Conservation (phyloP, 176 grass and related monocot species). For the Saccharum spontaneum region DNA sequence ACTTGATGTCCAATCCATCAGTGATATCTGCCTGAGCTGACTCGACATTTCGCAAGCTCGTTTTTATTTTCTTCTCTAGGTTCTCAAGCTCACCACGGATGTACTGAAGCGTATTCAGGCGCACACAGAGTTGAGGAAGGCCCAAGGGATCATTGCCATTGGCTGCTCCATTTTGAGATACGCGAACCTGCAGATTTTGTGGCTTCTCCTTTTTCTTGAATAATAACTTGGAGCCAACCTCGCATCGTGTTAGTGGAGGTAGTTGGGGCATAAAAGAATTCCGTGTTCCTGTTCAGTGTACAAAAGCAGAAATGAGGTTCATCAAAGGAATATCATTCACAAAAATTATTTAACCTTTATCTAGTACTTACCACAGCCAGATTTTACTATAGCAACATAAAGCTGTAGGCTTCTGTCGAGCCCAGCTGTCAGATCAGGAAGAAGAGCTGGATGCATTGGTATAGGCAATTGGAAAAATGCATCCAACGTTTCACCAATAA, state of each 20-base stretch:
- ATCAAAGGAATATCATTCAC: conserved; percentile 12
- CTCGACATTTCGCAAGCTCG: conserved; percentile 89
- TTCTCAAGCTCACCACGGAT: conserved; percentile 79
- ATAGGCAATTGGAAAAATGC: conserved; percentile 92
- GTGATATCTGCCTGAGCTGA: conserved; percentile 88
- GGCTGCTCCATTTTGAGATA: conserved; percentile 60
- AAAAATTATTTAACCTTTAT: conserved; percentile 14
- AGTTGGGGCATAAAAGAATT: conserved; percentile 79
- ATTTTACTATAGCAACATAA: conserved; percentile 88
- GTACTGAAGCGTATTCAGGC: conserved; percentile 86
- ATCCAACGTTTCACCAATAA: conserved; percentile 93
- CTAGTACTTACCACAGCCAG: conserved; percentile 79
- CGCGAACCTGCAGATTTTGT: conserved; percentile 66
- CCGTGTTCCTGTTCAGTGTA: conserved; percentile 58
- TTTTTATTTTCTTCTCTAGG: conserved; percentile 92
- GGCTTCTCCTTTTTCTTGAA: conserved; percentile 94
- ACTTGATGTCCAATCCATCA: conserved; percentile 85
- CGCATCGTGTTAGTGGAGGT: conserved; percentile 81
- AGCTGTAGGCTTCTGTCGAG: conserved; percentile 88
- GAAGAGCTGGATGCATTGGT: conserved; percentile 83
- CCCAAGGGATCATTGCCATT: conserved; percentile 65
- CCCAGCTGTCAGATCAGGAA: conserved; percentile 80
- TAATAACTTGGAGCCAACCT: conserved; percentile 87
- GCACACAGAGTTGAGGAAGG: conserved; percentile 83
- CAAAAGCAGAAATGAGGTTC: neutral